Percentiles rank a stretch among this genome's conserved stretches.
phyloP scores from a whole-genome alignment of 2,329 filamentous ascomycete genomes.

The Ophiostoma populinum region DNA sequence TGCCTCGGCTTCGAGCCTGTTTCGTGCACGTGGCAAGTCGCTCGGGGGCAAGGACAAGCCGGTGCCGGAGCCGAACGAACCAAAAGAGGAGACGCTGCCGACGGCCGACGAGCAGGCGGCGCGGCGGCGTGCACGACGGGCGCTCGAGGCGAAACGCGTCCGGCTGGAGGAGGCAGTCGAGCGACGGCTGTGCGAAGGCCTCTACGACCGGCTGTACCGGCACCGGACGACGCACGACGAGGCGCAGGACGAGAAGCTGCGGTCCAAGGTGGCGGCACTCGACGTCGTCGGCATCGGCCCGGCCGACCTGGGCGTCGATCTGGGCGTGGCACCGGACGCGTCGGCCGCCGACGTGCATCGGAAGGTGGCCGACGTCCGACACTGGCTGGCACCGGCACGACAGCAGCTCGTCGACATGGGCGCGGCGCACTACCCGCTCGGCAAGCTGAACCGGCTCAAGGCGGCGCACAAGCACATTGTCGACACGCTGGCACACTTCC shows the following conservation, averaged over 20 bases:
- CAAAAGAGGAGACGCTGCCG: constrained; percentile 72
- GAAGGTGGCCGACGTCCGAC: constrained; percentile 49
- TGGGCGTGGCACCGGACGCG: constrained; percentile 35
- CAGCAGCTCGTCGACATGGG: constrained; percentile 66
- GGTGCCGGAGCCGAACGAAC: constrained; percentile 20
- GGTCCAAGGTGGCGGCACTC: constrained; percentile 83
- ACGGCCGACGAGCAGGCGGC: constrained; percentile 71
- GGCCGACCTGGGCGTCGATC: constrained; percentile 65
- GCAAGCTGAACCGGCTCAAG: constrained; percentile 79
- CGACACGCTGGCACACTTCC: constrained; percentile 55
- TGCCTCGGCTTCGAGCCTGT: constrained; percentile 35
- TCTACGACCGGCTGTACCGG: constrained; percentile 78
- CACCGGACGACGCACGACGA: constrained; percentile 87
- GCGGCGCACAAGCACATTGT: constrained; percentile 88
- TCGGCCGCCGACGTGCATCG: constrained; percentile 40
- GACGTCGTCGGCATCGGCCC: constrained; percentile 82
- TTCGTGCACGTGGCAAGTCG: constrained; percentile 38
- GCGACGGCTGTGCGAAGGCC: constrained; percentile 63
- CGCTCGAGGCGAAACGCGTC: constrained; percentile 59
- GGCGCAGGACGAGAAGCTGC: constrained; percentile 81
- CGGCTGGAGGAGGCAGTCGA: constrained; percentile 85
- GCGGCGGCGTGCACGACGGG: constrained; percentile 58
- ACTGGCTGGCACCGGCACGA: constrained; percentile 54
- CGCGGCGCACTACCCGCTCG: constrained; percentile 70
- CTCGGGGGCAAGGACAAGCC: constrained; percentile 32